Evolutionary conservation across 768 basidiomycete genomes (phyloP), one percentile per base, ranked within the genome.

Genomic region (Tricholoma sp.): DNA sequence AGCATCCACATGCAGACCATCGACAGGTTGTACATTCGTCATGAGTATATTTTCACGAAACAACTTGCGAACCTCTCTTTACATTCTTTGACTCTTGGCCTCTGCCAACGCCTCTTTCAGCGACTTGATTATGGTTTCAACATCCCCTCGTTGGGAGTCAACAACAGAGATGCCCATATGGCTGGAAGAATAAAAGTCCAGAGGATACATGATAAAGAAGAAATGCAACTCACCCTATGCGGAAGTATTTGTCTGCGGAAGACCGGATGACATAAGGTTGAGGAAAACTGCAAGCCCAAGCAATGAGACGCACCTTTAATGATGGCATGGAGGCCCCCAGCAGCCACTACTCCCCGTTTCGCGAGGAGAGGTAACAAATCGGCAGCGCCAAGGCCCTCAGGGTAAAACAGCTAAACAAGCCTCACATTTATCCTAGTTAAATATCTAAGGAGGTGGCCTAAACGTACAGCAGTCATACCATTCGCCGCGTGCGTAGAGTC

Each of bases 141-240:
- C 68, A 67, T 98, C 94, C 0, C 83, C 86, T 54, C 94, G 79
- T 56, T 79, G 63, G 21, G 73, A 53, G 57, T 94, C 83, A 6
- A 89, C 85, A 19, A 82, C 94, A n/a, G 88, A 85, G 56, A 87
- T 69, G 52, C 95, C 95, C 94, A 98, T 96, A 70, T 97, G 95
- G 31, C 88, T 88, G 62, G 18, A 55, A 54, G 37, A 58, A 29
- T n/a, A 21, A 55, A 29, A 56, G 31, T 29, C 5, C 29, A 35
- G 37, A 43, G 35, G 50, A 56, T 34, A 53, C 56, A 18, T 51
- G 45, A 10, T 56, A 50, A 51, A 22, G 54, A 18, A 45, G 47
- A 37, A 29, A 11, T 54, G 76, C 80, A 37, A 46, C 45, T 22
- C 58, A 82, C 81, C 94, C 94, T 54, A 97, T 85, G 52, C 94